Evolutionary conservation across 2,329 filamentous ascomycete genomes (phyloP).

Genomic region (Phyllosticta citrichinensis): DNA sequence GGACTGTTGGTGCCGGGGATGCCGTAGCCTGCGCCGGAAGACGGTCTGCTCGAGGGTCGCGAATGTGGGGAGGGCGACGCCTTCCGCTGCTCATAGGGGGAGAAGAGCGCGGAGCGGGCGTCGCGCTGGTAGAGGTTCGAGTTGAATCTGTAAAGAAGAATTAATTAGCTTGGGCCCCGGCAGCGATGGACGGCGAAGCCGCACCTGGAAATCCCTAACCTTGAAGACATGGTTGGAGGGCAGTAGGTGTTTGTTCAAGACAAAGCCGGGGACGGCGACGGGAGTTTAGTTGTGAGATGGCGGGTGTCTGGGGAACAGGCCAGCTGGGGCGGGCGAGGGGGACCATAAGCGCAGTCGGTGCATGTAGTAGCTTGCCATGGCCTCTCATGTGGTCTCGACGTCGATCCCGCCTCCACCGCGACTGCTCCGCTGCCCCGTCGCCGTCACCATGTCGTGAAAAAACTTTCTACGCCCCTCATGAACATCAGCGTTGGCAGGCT

Average conservation of each 20-base stretch:
- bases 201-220: background rate
- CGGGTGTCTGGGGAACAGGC: conserved; percentile 1
- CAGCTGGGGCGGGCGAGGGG: conserved; percentile 3
- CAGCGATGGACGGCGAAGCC: background rate
- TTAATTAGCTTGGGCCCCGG: background rate
- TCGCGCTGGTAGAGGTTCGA: conserved; percentile 18
- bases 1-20: conserved; percentile 10
- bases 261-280: background rate
- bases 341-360: background rate
- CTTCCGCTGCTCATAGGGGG: conserved; percentile 26
- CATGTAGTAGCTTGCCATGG: too few species aligned
- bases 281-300: background rate
- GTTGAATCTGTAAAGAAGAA: conserved; percentile 10
- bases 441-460: background rate
- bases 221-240: conserved; percentile 7
- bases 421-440: background rate
- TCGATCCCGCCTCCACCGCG: background rate
- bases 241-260: background rate
- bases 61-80: conserved; percentile 26
- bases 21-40: conserved; percentile 10
- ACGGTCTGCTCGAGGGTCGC: conserved; percentile 12
- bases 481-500: conserved; percentile 6
- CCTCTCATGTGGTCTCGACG: background rate
- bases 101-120: conserved; percentile 30
- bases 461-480: background rate